Evolutionary conservation across 768 basidiomycete genomes (phyloP).

Genomic region (Clitopilus passeckerianus): DNA sequence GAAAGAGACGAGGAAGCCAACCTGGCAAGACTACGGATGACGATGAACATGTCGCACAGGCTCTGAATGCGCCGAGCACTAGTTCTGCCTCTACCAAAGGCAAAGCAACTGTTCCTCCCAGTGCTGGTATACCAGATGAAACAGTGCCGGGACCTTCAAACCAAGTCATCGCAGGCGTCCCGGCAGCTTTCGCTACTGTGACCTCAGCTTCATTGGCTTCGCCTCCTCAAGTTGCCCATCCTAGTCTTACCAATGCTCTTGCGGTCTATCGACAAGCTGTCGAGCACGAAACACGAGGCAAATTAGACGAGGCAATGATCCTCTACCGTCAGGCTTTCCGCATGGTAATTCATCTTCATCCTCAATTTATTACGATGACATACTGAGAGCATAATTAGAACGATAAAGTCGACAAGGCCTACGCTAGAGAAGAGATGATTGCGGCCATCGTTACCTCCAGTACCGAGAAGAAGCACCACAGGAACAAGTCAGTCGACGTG

Average conservation of each 20-base stretch:
- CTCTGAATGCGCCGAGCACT: background rate
- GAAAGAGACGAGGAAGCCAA: conserved; percentile 24
- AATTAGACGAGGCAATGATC: conserved; percentile 69
- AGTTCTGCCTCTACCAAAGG: conserved; percentile 1
- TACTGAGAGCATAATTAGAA: conserved; percentile 28
- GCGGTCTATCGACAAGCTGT: conserved; percentile 68
- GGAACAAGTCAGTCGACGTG: conserved; percentile 2
- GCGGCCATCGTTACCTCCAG: conserved; percentile 23
- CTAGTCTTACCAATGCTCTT: conserved; percentile 43
- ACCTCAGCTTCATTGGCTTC: conserved; percentile 20
- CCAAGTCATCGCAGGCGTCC: conserved; percentile 11
- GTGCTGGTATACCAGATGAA: background rate
- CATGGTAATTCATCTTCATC: conserved; percentile 25
- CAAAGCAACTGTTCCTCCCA: background rate
- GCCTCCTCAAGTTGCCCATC: conserved; percentile 22
- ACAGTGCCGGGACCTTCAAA: conserved; percentile 11
- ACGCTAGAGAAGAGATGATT: conserved; percentile 53
- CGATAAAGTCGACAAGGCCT: conserved; percentile 69
- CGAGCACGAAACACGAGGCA: conserved; percentile 64
- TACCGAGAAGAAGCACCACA: conserved; percentile 8
- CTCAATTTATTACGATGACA: background rate
- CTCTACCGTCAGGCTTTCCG: conserved; percentile 82
- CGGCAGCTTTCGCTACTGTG: conserved; percentile 10
- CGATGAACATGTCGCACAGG: background rate
- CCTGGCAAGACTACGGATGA: conserved; percentile 1